Percentiles rank a stretch among this genome's conserved stretches.
phyloP scores from a whole-genome alignment of 176 grass and related monocot species.

The Olyra latifolia region DNA sequence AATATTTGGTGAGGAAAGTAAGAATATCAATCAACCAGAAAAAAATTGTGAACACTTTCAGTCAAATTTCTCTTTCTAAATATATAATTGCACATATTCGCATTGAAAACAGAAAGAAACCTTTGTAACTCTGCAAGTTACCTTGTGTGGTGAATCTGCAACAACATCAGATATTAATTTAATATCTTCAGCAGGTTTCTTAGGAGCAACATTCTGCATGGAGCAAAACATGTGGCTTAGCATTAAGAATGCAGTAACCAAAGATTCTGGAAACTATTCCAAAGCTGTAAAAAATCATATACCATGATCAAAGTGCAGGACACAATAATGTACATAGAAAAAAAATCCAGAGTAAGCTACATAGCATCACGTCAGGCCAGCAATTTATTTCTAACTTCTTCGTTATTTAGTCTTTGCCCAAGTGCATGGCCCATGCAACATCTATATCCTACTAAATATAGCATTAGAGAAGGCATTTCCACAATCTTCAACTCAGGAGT shows the following conservation, averaged over 20 bases:
- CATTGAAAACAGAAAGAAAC: conserved; percentile 33
- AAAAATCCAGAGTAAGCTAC: background rate
- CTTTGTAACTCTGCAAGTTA: conserved; percentile 40
- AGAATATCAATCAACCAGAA: background rate
- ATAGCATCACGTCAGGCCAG: background rate
- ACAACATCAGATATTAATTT: conserved; percentile 65
- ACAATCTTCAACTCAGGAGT: background rate
- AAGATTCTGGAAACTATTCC: background rate
- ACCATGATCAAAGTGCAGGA: background rate
- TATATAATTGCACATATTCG: background rate
- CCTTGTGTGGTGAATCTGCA: conserved; percentile 90
- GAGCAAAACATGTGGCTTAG: conserved; percentile 39
- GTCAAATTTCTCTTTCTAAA: conserved; percentile 16
- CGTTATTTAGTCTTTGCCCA: background rate
- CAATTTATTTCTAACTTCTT: background rate
- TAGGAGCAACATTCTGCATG: conserved; percentile 62
- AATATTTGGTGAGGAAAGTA: background rate
- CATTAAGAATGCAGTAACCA: conserved; percentile 13
- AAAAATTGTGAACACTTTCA: background rate
- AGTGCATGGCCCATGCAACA: background rate
- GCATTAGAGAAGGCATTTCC: background rate
- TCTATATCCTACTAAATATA: background rate
- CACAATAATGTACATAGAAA: background rate
- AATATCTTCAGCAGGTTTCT: conserved; percentile 63
- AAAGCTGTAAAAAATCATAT: conserved; percentile 22